A percentile compares a stretch with the other conserved stretches of the same genome.
These are phyloP conservation scores for Sugiyamaella floridensis DNA, from an alignment of 805 yeast genomes.

Conservation along the genomic window DNA sequence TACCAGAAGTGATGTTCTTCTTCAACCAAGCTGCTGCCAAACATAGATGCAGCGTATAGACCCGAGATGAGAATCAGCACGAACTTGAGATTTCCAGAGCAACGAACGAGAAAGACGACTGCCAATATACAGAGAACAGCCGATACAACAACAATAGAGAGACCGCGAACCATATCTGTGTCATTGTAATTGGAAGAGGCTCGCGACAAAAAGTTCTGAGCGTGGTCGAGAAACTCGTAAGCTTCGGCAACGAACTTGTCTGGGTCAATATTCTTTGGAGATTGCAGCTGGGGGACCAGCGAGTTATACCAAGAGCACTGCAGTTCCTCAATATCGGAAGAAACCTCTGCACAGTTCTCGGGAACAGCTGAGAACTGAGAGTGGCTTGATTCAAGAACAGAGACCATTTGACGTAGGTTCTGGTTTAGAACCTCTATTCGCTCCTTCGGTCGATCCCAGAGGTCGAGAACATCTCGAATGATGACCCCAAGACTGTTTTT, in stretches of 20 bases:
- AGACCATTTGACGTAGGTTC: conserved; percentile 29
- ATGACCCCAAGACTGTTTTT: conserved; percentile 68
- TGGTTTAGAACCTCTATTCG: conserved; percentile 48
- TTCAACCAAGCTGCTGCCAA: conserved; percentile 87
- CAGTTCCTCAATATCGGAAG: conserved; percentile 8
- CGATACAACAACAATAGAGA: conserved; percentile 30
- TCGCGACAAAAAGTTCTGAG: conserved; percentile 32
- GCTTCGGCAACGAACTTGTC: conserved; percentile 14
- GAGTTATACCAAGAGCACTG: conserved; percentile 13
- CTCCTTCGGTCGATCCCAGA: conserved; percentile 39
- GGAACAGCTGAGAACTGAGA: conserved; percentile 4
- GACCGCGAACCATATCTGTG: conserved; percentile 39
- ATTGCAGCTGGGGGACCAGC: not conserved
- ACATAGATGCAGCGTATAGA: conserved; percentile 48
- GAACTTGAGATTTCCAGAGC: conserved; percentile 11
- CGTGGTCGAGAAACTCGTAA: conserved; percentile 35
- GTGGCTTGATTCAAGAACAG: conserved; percentile 21
- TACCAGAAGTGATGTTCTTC: conserved; percentile 98
- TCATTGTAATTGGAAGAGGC: conserved; percentile 66
- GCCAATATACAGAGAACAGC: conserved; percentile 27
- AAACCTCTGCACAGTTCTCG: conserved; percentile 3
- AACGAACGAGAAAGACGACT: conserved; percentile 19
- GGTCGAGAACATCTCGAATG: conserved; percentile 47
- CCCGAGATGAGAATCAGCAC: conserved; percentile 27
- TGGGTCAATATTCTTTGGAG: not conserved